Evolutionary conservation across 331 rosid species (phyloP).

Genomic region (Telfairia occidentalis): DNA sequence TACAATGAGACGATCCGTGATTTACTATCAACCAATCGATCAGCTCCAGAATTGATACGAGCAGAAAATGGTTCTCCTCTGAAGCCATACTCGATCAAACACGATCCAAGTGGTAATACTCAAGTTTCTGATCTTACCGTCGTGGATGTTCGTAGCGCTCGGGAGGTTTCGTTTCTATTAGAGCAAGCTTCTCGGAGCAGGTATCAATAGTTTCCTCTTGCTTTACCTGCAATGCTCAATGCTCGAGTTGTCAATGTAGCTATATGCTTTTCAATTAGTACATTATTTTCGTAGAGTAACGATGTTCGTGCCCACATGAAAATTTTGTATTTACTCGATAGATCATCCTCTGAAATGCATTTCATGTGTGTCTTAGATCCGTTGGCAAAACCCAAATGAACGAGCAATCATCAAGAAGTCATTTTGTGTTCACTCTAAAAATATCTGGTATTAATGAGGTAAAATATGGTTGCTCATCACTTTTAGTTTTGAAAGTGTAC

Average conservation of each 20-base stretch:
- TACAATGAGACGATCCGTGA: conserved; percentile 90
- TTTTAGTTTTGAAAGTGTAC: neutral
- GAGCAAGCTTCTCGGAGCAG: conserved; percentile 87
- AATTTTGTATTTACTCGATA: neutral
- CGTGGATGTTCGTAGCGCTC: conserved; percentile 77
- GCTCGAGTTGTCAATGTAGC: neutral
- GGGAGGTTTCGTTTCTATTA: conserved; percentile 78
- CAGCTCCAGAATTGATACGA: conserved; percentile 34
- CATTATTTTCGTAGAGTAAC: neutral
- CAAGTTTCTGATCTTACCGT: conserved; percentile 84
- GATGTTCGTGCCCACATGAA: neutral
- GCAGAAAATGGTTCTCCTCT: conserved; percentile 58
- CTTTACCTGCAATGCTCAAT: neutral
- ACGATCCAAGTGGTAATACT: conserved; percentile 68
- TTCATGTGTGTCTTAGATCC: conserved; percentile 31
- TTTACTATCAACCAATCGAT: conserved; percentile 52
- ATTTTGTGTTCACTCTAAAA: conserved; percentile 90
- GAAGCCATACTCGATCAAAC: conserved; percentile 79
- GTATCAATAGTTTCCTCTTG: conserved; percentile 20
- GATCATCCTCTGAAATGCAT: neutral
- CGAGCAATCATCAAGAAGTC: conserved; percentile 95
- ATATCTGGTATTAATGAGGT: conserved; percentile 93
- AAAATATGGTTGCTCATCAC: neutral
- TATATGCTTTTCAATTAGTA: neutral
- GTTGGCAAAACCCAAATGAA: conserved; percentile 99